A percentile compares a stretch with the other conserved stretches of the same genome.
phyloP scores from a whole-genome alignment of 345 rosid species.

The Eutrema japonicum region DNA sequence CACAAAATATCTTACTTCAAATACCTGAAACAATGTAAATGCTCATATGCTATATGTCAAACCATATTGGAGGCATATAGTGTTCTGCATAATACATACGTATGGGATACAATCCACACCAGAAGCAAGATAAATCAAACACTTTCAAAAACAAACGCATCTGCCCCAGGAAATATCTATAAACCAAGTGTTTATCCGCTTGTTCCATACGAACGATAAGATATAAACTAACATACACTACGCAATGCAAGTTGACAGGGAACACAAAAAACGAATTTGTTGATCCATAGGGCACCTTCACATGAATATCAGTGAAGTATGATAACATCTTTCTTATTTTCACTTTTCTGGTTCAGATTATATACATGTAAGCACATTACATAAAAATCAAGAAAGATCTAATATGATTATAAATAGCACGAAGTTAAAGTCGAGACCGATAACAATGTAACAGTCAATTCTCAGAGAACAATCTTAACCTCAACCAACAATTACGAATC shows the following conservation, averaged over 20 bases:
- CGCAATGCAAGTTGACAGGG: not conserved
- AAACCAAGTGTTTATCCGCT: not conserved
- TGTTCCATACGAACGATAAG: not conserved
- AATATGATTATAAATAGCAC: not conserved
- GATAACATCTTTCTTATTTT: not conserved
- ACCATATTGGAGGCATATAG: not conserved
- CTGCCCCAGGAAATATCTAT: not conserved
- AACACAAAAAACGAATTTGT: not conserved
- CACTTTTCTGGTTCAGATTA: no score
- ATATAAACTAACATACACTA: not conserved
- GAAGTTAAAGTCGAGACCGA: not conserved
- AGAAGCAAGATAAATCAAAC: not conserved
- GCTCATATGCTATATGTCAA: not conserved
- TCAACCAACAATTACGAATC: not conserved
- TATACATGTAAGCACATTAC: not conserved
- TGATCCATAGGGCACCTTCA: not conserved
- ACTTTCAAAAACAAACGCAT: not conserved
- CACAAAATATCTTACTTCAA: not conserved
- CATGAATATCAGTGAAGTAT: not conserved
- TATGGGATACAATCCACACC: not conserved
- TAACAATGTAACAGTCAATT: not conserved
- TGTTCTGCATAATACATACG: not conserved
- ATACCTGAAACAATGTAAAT: not conserved
- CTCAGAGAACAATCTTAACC: constrained; percentile 6
- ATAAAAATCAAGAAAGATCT: not conserved